Evolutionary conservation across 805 yeast species (phyloP), one percentile per base, ranked within the genome.

Genomic region (Saturnispora mendoncae): DNA sequence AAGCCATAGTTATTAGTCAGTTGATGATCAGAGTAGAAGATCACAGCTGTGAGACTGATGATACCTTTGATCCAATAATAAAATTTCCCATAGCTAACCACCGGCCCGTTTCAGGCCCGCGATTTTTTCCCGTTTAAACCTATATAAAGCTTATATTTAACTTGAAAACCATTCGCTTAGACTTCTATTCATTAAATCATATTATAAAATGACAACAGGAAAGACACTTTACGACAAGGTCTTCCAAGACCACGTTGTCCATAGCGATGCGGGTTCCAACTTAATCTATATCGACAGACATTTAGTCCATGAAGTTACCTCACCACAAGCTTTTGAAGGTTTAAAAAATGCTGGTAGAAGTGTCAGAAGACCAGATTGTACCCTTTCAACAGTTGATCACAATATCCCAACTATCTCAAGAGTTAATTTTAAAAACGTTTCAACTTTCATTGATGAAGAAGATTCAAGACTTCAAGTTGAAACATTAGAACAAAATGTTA

Each of bases 261-360:
- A 87, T 66, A 71, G 77, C 57, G 95, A 86, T 53, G 90, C 85
- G 27, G 94, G 94, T 21, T 87, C 96, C 17, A 81, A 74, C 58
- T 71, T 92, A 48, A 65, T 92, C 46, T 92, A 85, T 65, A 90
- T 92, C 46, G 99, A 92, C 66, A 84, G 98, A 66, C 98, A 92
- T 64, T 71, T 92, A 52, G 95, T 92, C 38, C 98, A 92, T 64
- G 98, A 92, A 67, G 99, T 92, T 40, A 92, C 99, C 2, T 90
- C 97, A 23, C 98, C 99, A 27, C 98, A 92, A 66, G 98, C 98
- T 9, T 92, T 92, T 58, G 98, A 92, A 67, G 98, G 98, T 38
- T 74, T 92, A 54, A 74, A 71, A 49, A 82, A 78, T 56, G 95
- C 97, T 13, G 84, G 82, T 36, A 80, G 99, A 70, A 61, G 63